Evolutionary conservation across 1,284 basidiomycete species (phyloP).

Genomic region (Takashimella tepidaria): DNA sequence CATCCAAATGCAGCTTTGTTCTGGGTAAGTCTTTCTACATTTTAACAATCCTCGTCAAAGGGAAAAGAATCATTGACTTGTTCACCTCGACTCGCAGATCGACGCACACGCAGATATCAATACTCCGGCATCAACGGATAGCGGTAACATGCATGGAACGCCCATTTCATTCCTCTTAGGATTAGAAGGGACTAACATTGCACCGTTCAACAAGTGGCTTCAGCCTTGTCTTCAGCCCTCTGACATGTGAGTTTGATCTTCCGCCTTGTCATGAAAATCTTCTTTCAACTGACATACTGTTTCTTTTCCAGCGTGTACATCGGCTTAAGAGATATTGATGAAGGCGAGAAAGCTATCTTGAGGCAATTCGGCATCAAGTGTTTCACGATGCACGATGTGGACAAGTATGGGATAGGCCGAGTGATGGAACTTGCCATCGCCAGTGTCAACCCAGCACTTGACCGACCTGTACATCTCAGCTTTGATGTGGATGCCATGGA

Average conservation of each 20-base stretch:
- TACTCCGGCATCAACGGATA: conserved; percentile 75
- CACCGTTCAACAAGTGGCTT: conserved; percentile 62
- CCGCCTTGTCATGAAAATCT: not conserved
- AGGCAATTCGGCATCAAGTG: conserved; percentile 83
- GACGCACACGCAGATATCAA: conserved; percentile 96
- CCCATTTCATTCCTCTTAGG: conserved; percentile 92
- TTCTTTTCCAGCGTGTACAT: conserved; percentile 60
- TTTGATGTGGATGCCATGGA: conserved; percentile 97
- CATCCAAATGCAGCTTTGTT: conserved; percentile 70
- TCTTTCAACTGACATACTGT: not conserved
- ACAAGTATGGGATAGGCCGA: conserved; percentile 90
- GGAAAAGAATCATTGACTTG: too few relatives aligned
- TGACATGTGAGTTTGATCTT: conserved; percentile 40
- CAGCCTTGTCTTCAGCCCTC: conserved; percentile 66
- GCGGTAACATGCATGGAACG: conserved; percentile 97
- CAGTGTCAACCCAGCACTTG: conserved; percentile 78
- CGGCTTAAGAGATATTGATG: conserved; percentile 89
- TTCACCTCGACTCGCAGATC: conserved; percentile 43
- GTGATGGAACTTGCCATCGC: conserved; percentile 95
- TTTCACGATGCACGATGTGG: conserved; percentile 98
- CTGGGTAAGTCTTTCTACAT: conserved; percentile 55
- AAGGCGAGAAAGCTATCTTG: conserved; percentile 82
- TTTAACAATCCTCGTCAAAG: not conserved
- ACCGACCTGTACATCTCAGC: conserved; percentile 85
- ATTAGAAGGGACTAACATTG: conserved; percentile 58